These are phyloP conservation scores for Torulaspora globosa DNA, from an alignment of 1,139 yeast genomes.

Conservation along the genomic window DNA sequence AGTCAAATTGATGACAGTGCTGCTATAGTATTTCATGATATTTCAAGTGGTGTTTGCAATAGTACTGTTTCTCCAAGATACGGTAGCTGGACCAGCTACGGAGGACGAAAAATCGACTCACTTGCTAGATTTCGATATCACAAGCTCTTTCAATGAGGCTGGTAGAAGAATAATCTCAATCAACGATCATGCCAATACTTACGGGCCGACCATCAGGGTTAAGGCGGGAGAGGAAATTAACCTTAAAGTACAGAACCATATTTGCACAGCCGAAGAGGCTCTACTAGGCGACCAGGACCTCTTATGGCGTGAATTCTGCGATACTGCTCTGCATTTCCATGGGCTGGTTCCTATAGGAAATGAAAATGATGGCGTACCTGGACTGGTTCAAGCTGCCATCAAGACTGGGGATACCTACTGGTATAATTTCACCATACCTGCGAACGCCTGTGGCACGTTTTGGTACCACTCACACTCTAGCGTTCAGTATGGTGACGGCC, in stretches of 20 bases:
- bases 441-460: slow-evolving; percentile 45
- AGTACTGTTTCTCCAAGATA: background rate
- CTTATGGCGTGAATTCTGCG: slow-evolving; percentile 21
- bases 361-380: slow-evolving; percentile 44
- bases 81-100: background rate
- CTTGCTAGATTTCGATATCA: slow-evolving; percentile 17
- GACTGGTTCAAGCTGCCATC: slow-evolving; percentile 44
- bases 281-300: slow-evolving; percentile 11
- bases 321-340: slow-evolving; percentile 46
- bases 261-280: slow-evolving; percentile 21
- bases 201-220: slow-evolving; percentile 27
- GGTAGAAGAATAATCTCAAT: slow-evolving; percentile 27
- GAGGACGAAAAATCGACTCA: slow-evolving; percentile 8
- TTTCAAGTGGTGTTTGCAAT: background rate
- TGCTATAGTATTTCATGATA: background rate
- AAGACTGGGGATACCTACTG: slow-evolving; percentile 39
- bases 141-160: slow-evolving; percentile 10
- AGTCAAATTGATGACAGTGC: background rate
- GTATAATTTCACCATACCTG: slow-evolving; percentile 41
- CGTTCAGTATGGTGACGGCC: slow-evolving; percentile 49
- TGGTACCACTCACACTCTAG: slow-evolving; percentile 53
- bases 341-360: slow-evolving; percentile 45
- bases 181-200: slow-evolving; percentile 19
- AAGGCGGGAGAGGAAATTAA: slow-evolving; percentile 25
- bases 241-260: slow-evolving; percentile 20